Conservation (phyloP, 1,284 basidiomycete species). For the Ceratobasidium theobromae region DNA sequence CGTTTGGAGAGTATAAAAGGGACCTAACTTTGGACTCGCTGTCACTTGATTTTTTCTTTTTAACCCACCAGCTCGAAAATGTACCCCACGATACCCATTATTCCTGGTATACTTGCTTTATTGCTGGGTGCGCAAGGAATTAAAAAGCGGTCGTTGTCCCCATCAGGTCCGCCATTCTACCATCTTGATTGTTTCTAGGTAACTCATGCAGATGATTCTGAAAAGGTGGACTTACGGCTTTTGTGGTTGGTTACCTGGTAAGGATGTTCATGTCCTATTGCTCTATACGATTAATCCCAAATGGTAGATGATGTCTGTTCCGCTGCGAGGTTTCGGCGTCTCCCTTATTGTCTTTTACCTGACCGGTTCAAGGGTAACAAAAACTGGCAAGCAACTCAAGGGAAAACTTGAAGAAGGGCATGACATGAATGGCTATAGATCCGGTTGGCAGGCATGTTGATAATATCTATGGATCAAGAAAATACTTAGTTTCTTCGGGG, state of each 20-base stretch:
- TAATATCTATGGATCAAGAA: not conserved
- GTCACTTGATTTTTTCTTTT: too few relatives aligned
- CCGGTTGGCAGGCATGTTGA: constrained; percentile 61
- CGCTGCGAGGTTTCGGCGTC: constrained; percentile 65
- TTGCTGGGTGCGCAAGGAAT: constrained; percentile 54
- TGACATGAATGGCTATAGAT: constrained; percentile 65
- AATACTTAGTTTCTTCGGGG: not conserved
- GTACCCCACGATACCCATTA: constrained; percentile 38
- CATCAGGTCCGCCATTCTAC: constrained; percentile 35
- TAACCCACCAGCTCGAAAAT: not conserved
- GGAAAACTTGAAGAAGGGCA: constrained; percentile 77
- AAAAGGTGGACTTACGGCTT: constrained; percentile 73
- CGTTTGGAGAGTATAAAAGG: too few relatives aligned
- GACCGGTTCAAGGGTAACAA: constrained; percentile 79
- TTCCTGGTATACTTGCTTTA: constrained; percentile 49
- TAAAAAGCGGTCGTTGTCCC: constrained; percentile 47
- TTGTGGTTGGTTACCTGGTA: constrained; percentile 63
- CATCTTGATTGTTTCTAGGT: not conserved
- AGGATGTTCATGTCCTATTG: not conserved
- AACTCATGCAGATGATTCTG: not conserved
- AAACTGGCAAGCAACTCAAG: constrained; percentile 73
- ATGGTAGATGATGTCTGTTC: constrained; percentile 55
- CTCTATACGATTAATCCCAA: not conserved
- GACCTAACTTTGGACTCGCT: too few relatives aligned
- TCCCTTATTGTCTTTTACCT: constrained; percentile 83